Percentiles rank a stretch among this genome's conserved stretches.
Evolutionary conservation across 1,139 yeast genomes (phyloP).

Genomic region (Taphrina wiesneri): DNA sequence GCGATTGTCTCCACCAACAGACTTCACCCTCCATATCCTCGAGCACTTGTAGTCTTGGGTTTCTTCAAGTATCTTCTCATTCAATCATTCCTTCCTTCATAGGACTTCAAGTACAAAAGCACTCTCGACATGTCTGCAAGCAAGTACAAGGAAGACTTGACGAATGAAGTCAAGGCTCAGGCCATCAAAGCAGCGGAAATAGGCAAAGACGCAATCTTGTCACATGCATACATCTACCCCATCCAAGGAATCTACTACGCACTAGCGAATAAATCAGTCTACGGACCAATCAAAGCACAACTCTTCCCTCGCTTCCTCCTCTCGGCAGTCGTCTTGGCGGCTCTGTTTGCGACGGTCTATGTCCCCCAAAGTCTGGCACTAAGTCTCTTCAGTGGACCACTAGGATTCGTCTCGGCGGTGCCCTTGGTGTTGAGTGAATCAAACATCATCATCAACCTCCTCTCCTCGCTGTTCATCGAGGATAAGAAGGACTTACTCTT

Average conservation of each 20-base stretch:
- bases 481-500: constrained; percentile 16
- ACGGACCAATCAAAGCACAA: constrained; percentile 18
- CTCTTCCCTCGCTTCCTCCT: constrained; percentile 20
- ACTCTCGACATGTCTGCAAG: constrained; percentile 1
- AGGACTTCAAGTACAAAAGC: too few species aligned
- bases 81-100: not conserved
- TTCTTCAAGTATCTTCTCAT: not conserved
- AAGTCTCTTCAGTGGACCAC: constrained; percentile 28
- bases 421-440: constrained; percentile 29
- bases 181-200: constrained; percentile 19
- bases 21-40: not conserved
- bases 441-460: constrained; percentile 13
- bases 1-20: not conserved
- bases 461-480: constrained; percentile 6
- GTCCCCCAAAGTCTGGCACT: constrained; percentile 28
- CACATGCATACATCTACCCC: constrained; percentile 23
- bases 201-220: constrained; percentile 17
- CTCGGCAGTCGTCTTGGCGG: constrained; percentile 6
- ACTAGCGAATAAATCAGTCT: constrained; percentile 7
- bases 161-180: constrained; percentile 14
- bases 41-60: not conserved
- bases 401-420: constrained; percentile 30
- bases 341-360: constrained; percentile 27
- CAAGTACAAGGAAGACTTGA: constrained; percentile 13
- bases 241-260: constrained; percentile 26